Base-by-base conservation (phyloP, 169 alveolate genomes). In the Toxoplasma gondii region DNA sequence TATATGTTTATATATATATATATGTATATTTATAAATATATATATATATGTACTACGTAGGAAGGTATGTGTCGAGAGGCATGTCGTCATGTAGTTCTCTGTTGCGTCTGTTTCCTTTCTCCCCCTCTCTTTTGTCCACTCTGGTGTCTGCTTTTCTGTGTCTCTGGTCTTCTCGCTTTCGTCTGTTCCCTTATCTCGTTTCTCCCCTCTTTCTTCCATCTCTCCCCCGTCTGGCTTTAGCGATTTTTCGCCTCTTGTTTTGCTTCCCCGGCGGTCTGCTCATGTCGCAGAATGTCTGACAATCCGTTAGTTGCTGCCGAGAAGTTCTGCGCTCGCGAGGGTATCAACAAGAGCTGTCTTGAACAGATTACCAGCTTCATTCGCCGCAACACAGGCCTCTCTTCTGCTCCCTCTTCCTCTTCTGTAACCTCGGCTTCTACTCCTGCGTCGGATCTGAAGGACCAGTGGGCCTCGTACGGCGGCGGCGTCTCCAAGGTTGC, bases 271-370 rank as follows among this genome's bases (percentile, higher is more conserved):
- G n/a, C n/a, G n/a, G n/a, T n/a, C 12, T 12, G 58, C 12, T 12
- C 12, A 4, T 49, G 58, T 49, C 58, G 58, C 58, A 49, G 58
- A 49, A 49, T 49, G 58, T 49, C 88, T 7, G 98, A 97, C 86
- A 97, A 97, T 92, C 96, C 98, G 64, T 88, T 97, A 36, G 96
- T 93, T 58, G 96, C 98, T 1, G 99, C 99, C 29, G 98, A 97
- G 95, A 97, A 97, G 94, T 98, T 97, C 96, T 88, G 97, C 36
- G 97, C 96, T 29, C 96, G 98, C 91, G 99, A 98, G 96, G 41
- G 84, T 17, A 0, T 91, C 64, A 70, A 64, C 84, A 91, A 91
- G 91, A 39, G 88, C 34, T 78, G 49, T 24, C 54, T 91, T 39
- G 81, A n/a, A 39, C 94, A 91, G n/a, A 81, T 91, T 43, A 84